Evolutionary conservation across 805 yeast genomes (phyloP).

Genomic region (Saccharomycopsis capsularis): DNA sequence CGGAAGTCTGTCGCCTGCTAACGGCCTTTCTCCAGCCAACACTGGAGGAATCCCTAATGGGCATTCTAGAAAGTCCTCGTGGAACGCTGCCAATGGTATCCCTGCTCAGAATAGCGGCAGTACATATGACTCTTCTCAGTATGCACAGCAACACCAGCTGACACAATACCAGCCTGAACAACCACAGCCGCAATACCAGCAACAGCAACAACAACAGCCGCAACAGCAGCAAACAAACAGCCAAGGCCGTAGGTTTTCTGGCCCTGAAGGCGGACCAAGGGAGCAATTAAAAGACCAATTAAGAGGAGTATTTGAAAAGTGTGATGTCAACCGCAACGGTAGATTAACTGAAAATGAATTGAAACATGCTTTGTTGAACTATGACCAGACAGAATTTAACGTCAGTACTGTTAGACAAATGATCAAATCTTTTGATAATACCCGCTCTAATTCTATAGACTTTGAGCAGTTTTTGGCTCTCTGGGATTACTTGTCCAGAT

Average conservation of each 20-base stretch:
- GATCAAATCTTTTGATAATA: conserved; percentile 12
- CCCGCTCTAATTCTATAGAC: conserved; percentile 2
- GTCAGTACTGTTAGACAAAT: conserved; percentile 13
- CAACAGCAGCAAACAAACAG: not conserved
- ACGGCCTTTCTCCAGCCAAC: not conserved
- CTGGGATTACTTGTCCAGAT: conserved; percentile 10
- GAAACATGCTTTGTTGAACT: conserved; percentile 12
- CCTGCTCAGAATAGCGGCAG: not conserved
- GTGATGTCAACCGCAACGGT: conserved; percentile 6
- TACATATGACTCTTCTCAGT: too few species aligned
- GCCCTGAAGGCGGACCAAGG: too few species aligned
- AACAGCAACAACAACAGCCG: conserved; percentile 3
- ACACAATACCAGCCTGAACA: too few species aligned
- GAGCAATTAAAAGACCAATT: not conserved
- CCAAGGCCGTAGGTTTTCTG: not conserved
- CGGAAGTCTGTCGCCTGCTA: not conserved
- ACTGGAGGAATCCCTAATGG: not conserved
- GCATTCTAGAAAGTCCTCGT: not conserved
- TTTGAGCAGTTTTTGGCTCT: conserved; percentile 14
- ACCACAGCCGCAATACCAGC: not conserved
- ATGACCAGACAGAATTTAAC: conserved; percentile 13
- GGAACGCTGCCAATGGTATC: not conserved
- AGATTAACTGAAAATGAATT: conserved; percentile 11
- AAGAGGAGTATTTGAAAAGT: conserved; percentile 4
- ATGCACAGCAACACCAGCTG: not conserved